Base-by-base conservation (phyloP, 2,329 filamentous ascomycete species). In the Ophiostoma sp. region DNA sequence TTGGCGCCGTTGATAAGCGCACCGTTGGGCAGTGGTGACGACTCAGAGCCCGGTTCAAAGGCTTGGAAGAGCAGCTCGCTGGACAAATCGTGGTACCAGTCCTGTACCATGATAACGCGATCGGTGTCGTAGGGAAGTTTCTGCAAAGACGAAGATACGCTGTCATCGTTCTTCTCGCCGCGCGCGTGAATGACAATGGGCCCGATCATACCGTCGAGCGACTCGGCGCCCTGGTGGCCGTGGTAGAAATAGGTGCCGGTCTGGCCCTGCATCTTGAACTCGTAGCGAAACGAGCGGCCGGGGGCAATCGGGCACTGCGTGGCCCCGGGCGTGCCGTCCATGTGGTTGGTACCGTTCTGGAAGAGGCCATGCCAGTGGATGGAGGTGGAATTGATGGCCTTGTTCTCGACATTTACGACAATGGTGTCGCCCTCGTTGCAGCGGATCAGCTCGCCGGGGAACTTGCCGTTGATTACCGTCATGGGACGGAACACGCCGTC, bases 361-460 rank as follows among this genome's bases (percentile, higher is more conserved):
- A 87, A 92, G 73, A 94, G 83, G 20, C 89, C 89, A 75, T 92
- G 89, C 76, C 88, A 91, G 76, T 92, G 89, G 39, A 91, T 80
- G 69, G 81, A 83, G 27, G 86, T 86, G 76, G 89, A 83, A 74
- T 91, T 89, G 7, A 84, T 85, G 6, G 90, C 80, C 33, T 81
- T 79, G 76, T 91, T 91, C 77, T 86, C 82, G 69, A 90, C 82
- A 57, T 89, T 86, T 62, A 93, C 86, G 3, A 92, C 78, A 10
- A 95, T 78, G 0, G 84, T 87, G 74, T 95, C 92, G 27, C 90
- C 90, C 73, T 91, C 87, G 73, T 91, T 92, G 72, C 88, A 87
- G 73, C 91, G 86, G 65, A 95, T 86, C 64, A 90, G 78, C 6
- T 91, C 91, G 0, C 91, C 85, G 0, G 92, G 92, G 78, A 91